phyloP scores from a whole-genome alignment of 805 yeast genomes.

The Sugiyamaella marilandica region DNA sequence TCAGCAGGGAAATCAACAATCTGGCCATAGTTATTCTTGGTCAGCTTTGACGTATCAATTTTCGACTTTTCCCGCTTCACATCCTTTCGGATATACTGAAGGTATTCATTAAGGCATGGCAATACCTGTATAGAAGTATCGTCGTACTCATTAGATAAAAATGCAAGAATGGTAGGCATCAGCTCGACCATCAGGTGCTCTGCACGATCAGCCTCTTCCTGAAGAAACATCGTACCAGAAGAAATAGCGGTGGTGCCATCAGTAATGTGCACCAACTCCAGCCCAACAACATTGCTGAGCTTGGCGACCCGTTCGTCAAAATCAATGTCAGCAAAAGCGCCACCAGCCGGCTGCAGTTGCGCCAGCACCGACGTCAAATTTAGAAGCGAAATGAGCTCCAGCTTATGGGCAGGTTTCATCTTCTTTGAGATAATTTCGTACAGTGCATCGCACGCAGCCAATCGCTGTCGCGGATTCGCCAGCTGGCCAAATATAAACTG shows the following conservation, averaged over 20 bases:
- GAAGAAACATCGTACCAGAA: constrained; percentile 21
- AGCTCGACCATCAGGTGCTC: constrained; percentile 51
- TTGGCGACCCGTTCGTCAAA: constrained; percentile 74
- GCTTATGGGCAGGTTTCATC: constrained; percentile 68
- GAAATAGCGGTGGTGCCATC: constrained; percentile 38
- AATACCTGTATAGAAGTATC: constrained; percentile 82
- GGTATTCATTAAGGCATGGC: constrained; percentile 70
- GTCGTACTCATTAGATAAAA: constrained; percentile 78
- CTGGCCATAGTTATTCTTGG: constrained; percentile 27
- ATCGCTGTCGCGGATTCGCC: constrained; percentile 43
- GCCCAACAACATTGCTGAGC: constrained; percentile 65
- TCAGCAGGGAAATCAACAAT: constrained; percentile 26
- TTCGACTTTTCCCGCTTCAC: constrained; percentile 45
- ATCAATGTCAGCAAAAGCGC: constrained; percentile 41
- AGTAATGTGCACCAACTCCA: constrained; percentile 66
- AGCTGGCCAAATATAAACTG: constrained; percentile 56
- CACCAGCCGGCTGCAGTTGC: constrained; percentile 32
- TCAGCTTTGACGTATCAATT: constrained; percentile 36
- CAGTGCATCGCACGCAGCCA: constrained; percentile 52
- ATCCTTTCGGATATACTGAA: constrained; percentile 53
- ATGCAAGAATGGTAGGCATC: constrained; percentile 68
- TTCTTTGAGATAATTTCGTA: constrained; percentile 68
- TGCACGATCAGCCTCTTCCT: constrained; percentile 27
- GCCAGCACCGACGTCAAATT: constrained; percentile 53
- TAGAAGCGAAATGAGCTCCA: constrained; percentile 63